Percentiles rank a stretch among this genome's conserved stretches.
Evolutionary conservation across 2,329 filamentous ascomycete genomes (phyloP).

Genomic region (Cryphonectria japonica): DNA sequence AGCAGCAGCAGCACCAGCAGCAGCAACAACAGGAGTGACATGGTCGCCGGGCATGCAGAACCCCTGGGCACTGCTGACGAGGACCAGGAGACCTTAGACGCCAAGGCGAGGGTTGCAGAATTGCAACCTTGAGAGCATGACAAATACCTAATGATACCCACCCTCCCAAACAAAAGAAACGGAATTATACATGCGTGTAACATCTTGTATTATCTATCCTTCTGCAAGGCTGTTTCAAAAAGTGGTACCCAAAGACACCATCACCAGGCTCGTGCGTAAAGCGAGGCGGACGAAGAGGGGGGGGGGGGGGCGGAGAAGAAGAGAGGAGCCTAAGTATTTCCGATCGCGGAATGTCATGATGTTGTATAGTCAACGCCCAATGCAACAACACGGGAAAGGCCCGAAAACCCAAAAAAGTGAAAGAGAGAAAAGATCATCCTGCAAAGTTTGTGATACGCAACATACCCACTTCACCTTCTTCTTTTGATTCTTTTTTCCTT

Average conservation of each 20-base stretch:
- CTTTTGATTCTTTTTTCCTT: neutral
- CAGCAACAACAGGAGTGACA: no score
- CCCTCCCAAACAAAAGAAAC: neutral
- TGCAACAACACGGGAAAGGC: neutral
- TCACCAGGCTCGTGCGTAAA: neutral
- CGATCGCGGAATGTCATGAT: neutral
- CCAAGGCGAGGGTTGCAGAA: conserved; percentile 44
- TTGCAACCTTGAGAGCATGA: conserved; percentile 31
- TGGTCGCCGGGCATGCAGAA: conserved; percentile 6
- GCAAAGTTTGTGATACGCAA: neutral
- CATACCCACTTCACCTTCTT: neutral
- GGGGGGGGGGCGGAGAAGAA: no score
- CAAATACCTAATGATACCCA: conserved; percentile 4
- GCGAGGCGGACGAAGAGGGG: no score
- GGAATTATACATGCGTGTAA: neutral
- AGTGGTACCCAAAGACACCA: neutral
- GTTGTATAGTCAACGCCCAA: neutral
- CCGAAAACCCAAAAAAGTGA: no score
- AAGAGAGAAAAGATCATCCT: neutral
- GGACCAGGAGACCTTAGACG: conserved; percentile 46
- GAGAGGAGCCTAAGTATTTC: neutral
- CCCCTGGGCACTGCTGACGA: conserved; percentile 35
- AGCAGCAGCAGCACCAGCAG: neutral
- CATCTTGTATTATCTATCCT: neutral
- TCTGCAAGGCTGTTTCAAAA: neutral